phyloP scores from a whole-genome alignment of 768 basidiomycete species.

The Gyrodon lividus region DNA sequence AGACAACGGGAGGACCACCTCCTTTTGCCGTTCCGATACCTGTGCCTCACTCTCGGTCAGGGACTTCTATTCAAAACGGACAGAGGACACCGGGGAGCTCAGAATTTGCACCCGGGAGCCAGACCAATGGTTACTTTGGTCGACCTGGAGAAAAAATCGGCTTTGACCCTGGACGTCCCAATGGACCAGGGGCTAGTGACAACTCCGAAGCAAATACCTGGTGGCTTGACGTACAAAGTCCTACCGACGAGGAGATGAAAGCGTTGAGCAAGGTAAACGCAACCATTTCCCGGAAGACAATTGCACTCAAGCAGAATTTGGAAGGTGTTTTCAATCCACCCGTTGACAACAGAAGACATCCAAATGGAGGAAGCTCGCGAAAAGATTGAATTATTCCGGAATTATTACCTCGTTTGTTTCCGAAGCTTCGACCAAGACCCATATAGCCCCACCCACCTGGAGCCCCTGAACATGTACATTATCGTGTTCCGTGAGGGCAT shows the following conservation, averaged over 20 bases:
- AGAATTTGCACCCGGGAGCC: conserved; percentile 1
- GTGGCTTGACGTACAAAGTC: conserved; percentile 94
- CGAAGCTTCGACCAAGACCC: conserved; percentile 98
- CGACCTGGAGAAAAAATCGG: conserved; percentile 19
- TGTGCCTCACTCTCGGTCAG: conserved; percentile 4
- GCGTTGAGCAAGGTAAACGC: conserved; percentile 79
- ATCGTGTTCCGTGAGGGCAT: conserved; percentile 98
- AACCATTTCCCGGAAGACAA: not conserved
- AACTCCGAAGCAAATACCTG: conserved; percentile 81
- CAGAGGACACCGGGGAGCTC: conserved; percentile 7
- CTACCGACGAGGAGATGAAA: conserved; percentile 99
- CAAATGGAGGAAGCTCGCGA: conserved; percentile 99
- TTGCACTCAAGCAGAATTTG: conserved; percentile 6
- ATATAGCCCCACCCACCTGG: conserved; percentile 94
- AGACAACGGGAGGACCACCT: conserved; percentile 3
- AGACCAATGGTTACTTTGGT: conserved; percentile 16
- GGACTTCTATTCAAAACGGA: conserved; percentile 5
- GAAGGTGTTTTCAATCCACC: conserved; percentile 95
- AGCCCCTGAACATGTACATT: conserved; percentile 99
- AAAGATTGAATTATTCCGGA: conserved; percentile 98
- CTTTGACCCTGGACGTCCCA: conserved; percentile 17
- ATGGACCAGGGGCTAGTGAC: conserved; percentile 13
- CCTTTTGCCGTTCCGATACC: conserved; percentile 10
- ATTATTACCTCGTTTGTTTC: conserved; percentile 99
- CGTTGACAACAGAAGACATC: conserved; percentile 98